Conservation (phyloP, 2,329 filamentous ascomycete genomes). For the Colletotrichum gigasporum region DNA sequence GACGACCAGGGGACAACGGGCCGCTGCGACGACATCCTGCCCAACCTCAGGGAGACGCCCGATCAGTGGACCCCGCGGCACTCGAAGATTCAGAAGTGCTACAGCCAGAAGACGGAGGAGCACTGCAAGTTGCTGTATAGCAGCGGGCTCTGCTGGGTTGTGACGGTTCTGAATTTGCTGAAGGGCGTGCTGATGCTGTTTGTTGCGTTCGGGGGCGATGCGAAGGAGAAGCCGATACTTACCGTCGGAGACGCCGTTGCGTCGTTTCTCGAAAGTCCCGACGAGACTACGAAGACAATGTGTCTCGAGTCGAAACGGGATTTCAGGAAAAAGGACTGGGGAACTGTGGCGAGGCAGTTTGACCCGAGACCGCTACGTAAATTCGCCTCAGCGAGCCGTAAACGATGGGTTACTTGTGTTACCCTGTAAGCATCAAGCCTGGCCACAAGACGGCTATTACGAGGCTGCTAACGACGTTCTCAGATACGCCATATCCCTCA, state of each 20-base stretch:
- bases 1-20: not conserved
- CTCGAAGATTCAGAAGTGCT: not conserved
- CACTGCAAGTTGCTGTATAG: slow-evolving; percentile 1
- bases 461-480: not conserved
- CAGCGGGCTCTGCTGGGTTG: not conserved
- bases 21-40: not conserved
- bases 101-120: not conserved
- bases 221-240: not conserved
- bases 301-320: not conserved
- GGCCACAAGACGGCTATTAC: too few species aligned
- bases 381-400: not conserved
- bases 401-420: not conserved
- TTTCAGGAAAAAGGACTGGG: not conserved
- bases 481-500: not conserved
- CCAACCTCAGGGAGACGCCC: not conserved
- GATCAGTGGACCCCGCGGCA: not conserved
- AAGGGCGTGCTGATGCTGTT: slow-evolving; percentile 6
- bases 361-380: not conserved
- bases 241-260: slow-evolving; percentile 3
- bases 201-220: not conserved
- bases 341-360: not conserved
- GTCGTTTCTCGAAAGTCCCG: not conserved
- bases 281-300: not conserved
- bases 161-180: not conserved
- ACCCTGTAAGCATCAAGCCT: not conserved